These are phyloP conservation scores for Termitomyces sp. DNA, from an alignment of 768 basidiomycete genomes.

Conservation along the genomic window DNA sequence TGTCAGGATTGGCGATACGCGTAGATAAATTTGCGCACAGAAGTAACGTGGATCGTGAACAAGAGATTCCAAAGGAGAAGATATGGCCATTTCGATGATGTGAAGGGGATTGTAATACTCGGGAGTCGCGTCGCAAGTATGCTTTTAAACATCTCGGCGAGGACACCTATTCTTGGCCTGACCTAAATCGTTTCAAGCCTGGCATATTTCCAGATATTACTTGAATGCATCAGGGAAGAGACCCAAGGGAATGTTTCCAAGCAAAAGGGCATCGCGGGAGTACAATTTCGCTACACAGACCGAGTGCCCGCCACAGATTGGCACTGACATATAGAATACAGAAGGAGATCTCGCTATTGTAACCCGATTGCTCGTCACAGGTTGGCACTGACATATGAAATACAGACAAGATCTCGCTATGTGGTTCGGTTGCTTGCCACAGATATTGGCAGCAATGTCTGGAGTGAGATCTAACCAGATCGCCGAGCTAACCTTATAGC, in stretches of 20 bases:
- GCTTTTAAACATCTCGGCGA: constrained; percentile 6
- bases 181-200: constrained; percentile 1
- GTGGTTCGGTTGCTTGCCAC: background rate
- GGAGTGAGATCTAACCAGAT: background rate
- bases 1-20: background rate
- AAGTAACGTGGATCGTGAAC: constrained; percentile 14
- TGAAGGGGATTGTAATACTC: background rate
- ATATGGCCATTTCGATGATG: constrained; percentile 11
- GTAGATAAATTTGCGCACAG: background rate
- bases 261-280: background rate
- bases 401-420: background rate
- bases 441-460: background rate
- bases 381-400: background rate
- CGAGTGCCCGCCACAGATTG: constrained; percentile 7
- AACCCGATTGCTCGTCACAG: background rate
- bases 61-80: constrained; percentile 13
- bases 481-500: background rate
- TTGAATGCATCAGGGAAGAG: constrained; percentile 9
- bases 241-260: background rate
- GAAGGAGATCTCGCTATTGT: background rate
- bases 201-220: constrained; percentile 1
- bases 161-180: background rate
- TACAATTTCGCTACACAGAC: background rate
- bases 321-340: background rate
- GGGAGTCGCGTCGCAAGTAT: background rate